Evolutionary conservation across 2,329 filamentous ascomycete genomes (phyloP).

Genomic region (Tympanopsis confertula): DNA sequence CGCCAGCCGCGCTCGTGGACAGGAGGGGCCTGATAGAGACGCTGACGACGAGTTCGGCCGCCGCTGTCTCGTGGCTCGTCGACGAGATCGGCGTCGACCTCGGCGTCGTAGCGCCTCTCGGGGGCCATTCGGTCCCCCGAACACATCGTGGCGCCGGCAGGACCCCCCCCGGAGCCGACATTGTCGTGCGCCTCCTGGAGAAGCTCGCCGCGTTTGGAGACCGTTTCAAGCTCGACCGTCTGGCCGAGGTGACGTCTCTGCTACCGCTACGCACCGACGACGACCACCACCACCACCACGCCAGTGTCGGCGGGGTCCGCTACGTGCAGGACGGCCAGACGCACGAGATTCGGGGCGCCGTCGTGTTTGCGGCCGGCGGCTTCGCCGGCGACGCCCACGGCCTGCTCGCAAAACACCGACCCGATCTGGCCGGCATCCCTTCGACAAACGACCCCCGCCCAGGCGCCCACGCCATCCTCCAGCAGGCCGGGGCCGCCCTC

Average conservation of each 20-base stretch:
- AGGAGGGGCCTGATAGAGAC: constrained; percentile 31
- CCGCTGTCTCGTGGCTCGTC: constrained; percentile 42
- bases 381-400: constrained; percentile 51
- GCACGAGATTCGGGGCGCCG: constrained; percentile 33
- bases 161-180: constrained; percentile 45
- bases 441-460: constrained; percentile 51
- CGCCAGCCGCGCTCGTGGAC: constrained; percentile 12
- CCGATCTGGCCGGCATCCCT: constrained; percentile 45
- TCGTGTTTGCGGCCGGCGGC: constrained; percentile 49
- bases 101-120: constrained; percentile 42
- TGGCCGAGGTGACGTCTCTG: constrained; percentile 39
- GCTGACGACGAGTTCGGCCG: constrained; percentile 33
- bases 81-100: constrained; percentile 46
- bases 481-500: constrained; percentile 24
- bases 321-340: constrained; percentile 23
- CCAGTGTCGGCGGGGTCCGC: constrained; percentile 36
- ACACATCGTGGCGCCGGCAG: constrained; percentile 46
- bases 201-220: constrained; percentile 32
- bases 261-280: constrained; percentile 14
- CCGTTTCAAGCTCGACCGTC: constrained; percentile 36
- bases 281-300: constrained; percentile 1
- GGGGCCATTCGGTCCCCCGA: constrained; percentile 42
- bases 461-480: constrained; percentile 34
- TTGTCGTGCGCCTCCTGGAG: constrained; percentile 40
- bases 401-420: constrained; percentile 40